These are phyloP conservation scores for Verticillium zaregamsianum DNA, from an alignment of 2,329 filamentous ascomycete species.

Conservation along the genomic window DNA sequence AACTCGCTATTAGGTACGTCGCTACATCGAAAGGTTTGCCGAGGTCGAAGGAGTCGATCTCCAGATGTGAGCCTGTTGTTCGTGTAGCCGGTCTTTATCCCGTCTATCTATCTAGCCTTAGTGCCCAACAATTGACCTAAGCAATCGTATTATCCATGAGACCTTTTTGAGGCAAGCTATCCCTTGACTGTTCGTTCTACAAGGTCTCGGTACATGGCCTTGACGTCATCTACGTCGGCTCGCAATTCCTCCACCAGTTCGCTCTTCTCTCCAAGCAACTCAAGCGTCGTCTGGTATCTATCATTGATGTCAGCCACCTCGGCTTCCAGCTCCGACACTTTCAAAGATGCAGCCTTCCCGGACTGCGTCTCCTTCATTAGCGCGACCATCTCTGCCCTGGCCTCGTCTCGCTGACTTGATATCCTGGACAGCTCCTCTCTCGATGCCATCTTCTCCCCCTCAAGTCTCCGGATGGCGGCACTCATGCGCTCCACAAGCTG, in stretches of 20 bases:
- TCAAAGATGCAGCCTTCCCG: slow-evolving; percentile 55
- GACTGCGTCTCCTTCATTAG: slow-evolving; percentile 84
- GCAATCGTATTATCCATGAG: background rate
- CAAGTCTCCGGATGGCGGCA: slow-evolving; percentile 82
- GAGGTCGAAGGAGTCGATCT: slow-evolving; percentile 79
- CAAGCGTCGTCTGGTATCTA: slow-evolving; percentile 84
- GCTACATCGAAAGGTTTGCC: slow-evolving; percentile 72
- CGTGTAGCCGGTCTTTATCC: background rate
- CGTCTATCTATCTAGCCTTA: background rate
- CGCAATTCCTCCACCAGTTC: slow-evolving; percentile 88
- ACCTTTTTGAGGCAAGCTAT: background rate
- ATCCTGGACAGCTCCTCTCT: slow-evolving; percentile 83
- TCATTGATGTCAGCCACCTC: slow-evolving; percentile 66
- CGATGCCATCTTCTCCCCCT: slow-evolving; percentile 84
- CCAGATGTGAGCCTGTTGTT: slow-evolving; percentile 11
- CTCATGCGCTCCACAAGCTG: slow-evolving; percentile 97
- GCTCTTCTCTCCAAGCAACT: slow-evolving; percentile 96
- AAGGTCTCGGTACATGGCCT: slow-evolving; percentile 92
- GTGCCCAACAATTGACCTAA: background rate
- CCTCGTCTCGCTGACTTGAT: slow-evolving; percentile 83
- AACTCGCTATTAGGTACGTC: slow-evolving; percentile 52
- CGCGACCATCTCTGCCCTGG: slow-evolving; percentile 82
- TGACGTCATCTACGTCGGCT: slow-evolving; percentile 87
- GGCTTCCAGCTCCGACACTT: slow-evolving; percentile 61
- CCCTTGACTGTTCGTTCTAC: slow-evolving; percentile 78